Evolutionary conservation across 176 grass and related monocot genomes (phyloP).

Genomic region (Saccharum spontaneum): DNA sequence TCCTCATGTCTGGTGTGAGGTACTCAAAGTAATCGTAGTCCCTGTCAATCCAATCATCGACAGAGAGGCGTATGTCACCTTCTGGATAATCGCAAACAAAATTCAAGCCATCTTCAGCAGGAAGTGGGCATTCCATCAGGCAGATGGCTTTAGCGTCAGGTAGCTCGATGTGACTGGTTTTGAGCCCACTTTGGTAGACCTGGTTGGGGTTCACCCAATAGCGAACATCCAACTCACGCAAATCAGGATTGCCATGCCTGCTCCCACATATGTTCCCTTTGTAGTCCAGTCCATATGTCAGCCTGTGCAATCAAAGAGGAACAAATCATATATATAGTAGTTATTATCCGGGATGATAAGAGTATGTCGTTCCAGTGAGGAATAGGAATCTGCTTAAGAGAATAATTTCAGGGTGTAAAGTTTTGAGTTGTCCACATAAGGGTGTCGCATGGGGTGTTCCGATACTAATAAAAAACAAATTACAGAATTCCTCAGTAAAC

Average conservation of each 20-base stretch:
- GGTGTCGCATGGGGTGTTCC: too few relatives aligned
- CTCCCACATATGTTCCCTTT: conserved; percentile 90
- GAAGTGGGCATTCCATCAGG: conserved; percentile 89
- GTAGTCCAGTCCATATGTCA: conserved; percentile 87
- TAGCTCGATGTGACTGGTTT: conserved; percentile 56
- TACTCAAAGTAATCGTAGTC: conserved; percentile 98
- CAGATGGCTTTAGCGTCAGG: conserved; percentile 76
- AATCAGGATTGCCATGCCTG: conserved; percentile 59
- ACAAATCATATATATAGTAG: neutral
- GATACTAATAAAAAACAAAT: too few relatives aligned
- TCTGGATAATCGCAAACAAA: conserved; percentile 95
- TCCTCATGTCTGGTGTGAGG: conserved; percentile 86
- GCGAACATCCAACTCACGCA: conserved; percentile 72
- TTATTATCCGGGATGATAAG: neutral
- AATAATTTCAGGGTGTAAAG: neutral
- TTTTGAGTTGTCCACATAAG: neutral
- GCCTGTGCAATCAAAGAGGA: conserved; percentile 40
- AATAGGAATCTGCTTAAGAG: neutral
- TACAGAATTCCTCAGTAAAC: too few relatives aligned
- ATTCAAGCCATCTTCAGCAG: conserved; percentile 84
- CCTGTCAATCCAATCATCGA: conserved; percentile 94
- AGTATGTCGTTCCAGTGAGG: neutral
- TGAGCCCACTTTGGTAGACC: conserved; percentile 84
- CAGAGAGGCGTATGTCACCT: conserved; percentile 78
- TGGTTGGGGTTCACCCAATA: conserved; percentile 95